phyloP scores from a whole-genome alignment of 164 flowering plant species.

The Liriodendron chinense region DNA sequence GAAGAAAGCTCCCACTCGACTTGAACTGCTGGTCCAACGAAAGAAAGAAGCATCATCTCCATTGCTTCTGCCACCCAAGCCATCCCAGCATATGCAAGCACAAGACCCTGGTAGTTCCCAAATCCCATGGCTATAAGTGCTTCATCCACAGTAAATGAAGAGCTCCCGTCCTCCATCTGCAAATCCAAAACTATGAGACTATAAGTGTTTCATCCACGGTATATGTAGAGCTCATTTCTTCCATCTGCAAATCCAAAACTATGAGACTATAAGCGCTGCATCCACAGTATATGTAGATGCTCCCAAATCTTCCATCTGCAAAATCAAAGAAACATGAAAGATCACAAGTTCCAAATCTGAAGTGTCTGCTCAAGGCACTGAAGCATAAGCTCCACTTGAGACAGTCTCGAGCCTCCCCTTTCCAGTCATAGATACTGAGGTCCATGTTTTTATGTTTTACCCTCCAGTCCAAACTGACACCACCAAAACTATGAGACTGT shows the following conservation, averaged over 20 bases:
- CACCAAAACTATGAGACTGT: no score
- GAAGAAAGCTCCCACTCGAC: constrained; percentile 76
- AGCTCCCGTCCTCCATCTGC: constrained; percentile 46
- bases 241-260: constrained; percentile 73
- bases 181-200: no score
- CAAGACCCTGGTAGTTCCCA: constrained; percentile 71
- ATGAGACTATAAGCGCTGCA: constrained; percentile 65
- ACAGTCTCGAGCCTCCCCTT: neutral
- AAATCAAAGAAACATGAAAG: neutral
- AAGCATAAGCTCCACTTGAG: neutral
- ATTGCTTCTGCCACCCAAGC: constrained; percentile 89
- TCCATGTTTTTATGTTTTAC: no score
- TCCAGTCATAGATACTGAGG: neutral
- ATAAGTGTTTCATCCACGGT: constrained; percentile 76
- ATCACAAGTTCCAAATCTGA: neutral
- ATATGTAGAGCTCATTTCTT: constrained; percentile 30
- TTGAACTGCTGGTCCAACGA: constrained; percentile 83
- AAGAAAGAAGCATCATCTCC: constrained; percentile 96
- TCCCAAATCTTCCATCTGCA: constrained; percentile 43
- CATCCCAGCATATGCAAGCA: constrained; percentile 84
- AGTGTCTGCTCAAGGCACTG: neutral
- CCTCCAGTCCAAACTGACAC: no score
- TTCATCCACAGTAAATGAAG: constrained; percentile 68
- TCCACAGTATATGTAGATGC: constrained; percentile 57
- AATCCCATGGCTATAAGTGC: constrained; percentile 70